Conservation (phyloP, 441 rosid genomes). For the Pelargonium cotyledonis region DNA sequence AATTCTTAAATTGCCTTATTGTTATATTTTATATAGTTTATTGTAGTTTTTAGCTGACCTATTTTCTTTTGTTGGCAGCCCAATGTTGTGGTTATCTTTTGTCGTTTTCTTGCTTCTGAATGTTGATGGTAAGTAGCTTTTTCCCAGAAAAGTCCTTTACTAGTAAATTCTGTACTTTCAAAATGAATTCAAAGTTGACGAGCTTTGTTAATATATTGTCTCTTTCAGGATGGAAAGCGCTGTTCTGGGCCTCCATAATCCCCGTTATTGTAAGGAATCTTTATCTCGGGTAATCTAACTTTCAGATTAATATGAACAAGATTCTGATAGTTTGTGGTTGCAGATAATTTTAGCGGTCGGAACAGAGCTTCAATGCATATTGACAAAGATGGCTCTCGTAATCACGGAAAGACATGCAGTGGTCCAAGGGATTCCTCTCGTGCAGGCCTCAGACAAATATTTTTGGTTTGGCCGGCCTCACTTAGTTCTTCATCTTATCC, state of each 20-base stretch:
- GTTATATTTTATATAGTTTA: no score
- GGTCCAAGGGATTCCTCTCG: constrained; percentile 98
- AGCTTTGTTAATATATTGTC: not conserved
- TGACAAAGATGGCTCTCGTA: constrained; percentile 80
- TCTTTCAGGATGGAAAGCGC: constrained; percentile 22
- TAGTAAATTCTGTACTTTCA: no score
- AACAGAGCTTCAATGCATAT: constrained; percentile 77
- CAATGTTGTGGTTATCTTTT: constrained; percentile 21
- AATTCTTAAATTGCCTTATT: no score
- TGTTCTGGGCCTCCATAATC: constrained; percentile 25
- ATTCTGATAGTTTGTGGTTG: not conserved
- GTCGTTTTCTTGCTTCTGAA: constrained; percentile 25
- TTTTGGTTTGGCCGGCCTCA: constrained; percentile 87
- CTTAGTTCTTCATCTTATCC: constrained; percentile 69
- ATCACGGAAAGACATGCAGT: constrained; percentile 76
- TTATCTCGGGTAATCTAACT: no score
- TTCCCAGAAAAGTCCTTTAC: no score
- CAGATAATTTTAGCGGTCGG: constrained; percentile 87
- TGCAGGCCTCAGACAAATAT: constrained; percentile 72
- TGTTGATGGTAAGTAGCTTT: constrained; percentile 13
- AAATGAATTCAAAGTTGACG: no score
- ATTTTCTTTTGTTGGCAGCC: constrained; percentile 15
- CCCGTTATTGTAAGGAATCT: constrained; percentile 20
- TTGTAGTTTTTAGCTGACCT: not conserved
- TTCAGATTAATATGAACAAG: no score